A percentile compares a stretch with the other conserved stretches of the same genome.
Conservation (phyloP, 2,329 filamentous ascomycete species). For the Fusarium gaditjirri region DNA sequence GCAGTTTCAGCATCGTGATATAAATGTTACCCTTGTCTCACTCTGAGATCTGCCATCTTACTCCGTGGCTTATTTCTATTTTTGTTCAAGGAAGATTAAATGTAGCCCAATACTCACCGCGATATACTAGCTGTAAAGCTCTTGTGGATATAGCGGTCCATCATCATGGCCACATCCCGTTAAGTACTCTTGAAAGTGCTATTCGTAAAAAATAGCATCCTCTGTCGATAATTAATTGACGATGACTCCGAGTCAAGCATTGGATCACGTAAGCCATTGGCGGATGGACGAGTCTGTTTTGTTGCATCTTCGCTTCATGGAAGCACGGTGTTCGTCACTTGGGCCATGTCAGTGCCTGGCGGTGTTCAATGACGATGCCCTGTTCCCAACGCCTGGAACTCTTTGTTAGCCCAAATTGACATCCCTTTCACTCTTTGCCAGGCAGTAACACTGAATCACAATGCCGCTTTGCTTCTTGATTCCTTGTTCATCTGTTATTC, state of each 20-base stretch:
- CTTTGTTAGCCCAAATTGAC: not conserved
- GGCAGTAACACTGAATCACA: not conserved
- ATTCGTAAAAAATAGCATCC: not conserved
- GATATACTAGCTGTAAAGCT: constrained; percentile 59
- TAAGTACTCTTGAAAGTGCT: not conserved
- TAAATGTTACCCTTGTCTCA: constrained; percentile 71
- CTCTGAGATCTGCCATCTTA: constrained; percentile 78
- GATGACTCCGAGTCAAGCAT: rapidly evolving
- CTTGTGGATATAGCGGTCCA: constrained; percentile 76
- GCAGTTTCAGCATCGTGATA: not conserved
- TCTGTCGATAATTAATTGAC: rapidly evolving
- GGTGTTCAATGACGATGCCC: not conserved
- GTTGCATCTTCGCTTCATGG: rapidly evolving
- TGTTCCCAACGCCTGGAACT: not conserved
- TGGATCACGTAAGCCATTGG: rapidly evolving
- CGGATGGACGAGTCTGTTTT: rapidly evolving
- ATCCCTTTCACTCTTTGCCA: not conserved
- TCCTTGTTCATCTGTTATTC: not conserved
- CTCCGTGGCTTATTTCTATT: constrained; percentile 83
- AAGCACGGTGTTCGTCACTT: too few relatives aligned
- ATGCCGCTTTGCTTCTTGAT: not conserved
- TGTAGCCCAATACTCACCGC: constrained; percentile 74
- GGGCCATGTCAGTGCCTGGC: not conserved
- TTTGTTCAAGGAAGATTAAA: constrained; percentile 71
- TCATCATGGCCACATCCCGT: constrained; percentile 67